phyloP scores from a whole-genome alignment of 768 basidiomycete genomes.

The Mycena vitilis region DNA sequence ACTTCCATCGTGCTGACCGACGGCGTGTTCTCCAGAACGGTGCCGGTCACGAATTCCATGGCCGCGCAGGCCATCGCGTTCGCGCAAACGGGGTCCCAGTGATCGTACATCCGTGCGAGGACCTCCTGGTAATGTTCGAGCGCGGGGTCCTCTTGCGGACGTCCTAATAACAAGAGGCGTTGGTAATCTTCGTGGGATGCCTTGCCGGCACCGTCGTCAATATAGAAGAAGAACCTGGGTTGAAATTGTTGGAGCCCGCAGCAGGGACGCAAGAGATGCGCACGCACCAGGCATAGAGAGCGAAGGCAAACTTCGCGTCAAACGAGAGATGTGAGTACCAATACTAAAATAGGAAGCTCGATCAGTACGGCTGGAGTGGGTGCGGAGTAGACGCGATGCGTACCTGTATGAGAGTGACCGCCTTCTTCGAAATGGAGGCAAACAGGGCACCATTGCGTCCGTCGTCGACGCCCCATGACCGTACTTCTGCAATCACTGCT shows the following conservation, averaged over 20 bases:
- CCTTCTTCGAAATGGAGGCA: neutral
- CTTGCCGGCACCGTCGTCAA: constrained; percentile 35
- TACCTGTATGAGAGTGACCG: constrained; percentile 7
- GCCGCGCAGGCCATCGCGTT: constrained; percentile 37
- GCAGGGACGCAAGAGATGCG: neutral
- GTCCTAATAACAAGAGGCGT: constrained; percentile 33
- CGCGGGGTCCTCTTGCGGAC: constrained; percentile 36
- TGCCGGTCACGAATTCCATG: constrained; percentile 36
- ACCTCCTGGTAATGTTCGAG: constrained; percentile 33
- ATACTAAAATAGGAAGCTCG: constrained; percentile 21
- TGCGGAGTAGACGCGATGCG: neutral
- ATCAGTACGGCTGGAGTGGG: neutral
- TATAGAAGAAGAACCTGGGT: constrained; percentile 39
- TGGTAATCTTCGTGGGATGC: constrained; percentile 31
- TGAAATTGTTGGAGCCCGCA: neutral
- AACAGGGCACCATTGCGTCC: neutral
- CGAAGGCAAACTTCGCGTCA: constrained; percentile 35
- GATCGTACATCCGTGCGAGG: constrained; percentile 30
- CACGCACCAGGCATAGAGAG: constrained; percentile 38
- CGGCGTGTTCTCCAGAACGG: constrained; percentile 32
- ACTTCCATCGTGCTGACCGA: constrained; percentile 25
- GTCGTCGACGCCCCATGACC: constrained; percentile 4
- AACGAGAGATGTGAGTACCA: constrained; percentile 36
- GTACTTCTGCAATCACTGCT: constrained; percentile 1
- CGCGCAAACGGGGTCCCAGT: constrained; percentile 34